phyloP scores from a whole-genome alignment of 1,284 basidiomycete genomes.

The Stygiomarasmius scandens region DNA sequence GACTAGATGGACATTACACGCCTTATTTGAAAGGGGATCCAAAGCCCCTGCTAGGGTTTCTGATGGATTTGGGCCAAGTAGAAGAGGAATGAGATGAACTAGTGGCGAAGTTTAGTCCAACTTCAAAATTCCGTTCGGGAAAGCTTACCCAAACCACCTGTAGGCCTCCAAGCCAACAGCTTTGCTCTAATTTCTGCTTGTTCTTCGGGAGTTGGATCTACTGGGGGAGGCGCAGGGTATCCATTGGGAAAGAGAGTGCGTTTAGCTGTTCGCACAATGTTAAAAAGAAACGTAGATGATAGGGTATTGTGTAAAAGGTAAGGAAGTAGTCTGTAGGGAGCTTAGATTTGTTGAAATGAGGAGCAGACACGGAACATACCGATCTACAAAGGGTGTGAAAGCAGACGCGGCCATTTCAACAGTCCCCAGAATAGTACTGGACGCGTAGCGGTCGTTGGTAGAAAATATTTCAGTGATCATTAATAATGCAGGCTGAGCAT shows the following conservation, averaged over 20 bases:
- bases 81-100: slow-evolving; percentile 42
- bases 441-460: slow-evolving; percentile 46
- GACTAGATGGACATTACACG: slow-evolving; percentile 70
- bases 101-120: background rate
- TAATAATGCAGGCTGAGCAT: slow-evolving; percentile 39
- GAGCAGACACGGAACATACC: slow-evolving; percentile 35
- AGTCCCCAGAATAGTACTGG: slow-evolving; percentile 42
- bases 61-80: slow-evolving; percentile 51
- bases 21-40: slow-evolving; percentile 56
- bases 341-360: background rate
- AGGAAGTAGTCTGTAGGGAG: slow-evolving; percentile 53
- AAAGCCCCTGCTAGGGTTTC: slow-evolving; percentile 52
- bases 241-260: slow-evolving; percentile 78
- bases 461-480: slow-evolving; percentile 55
- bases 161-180: slow-evolving; percentile 49
- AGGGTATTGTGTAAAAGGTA: slow-evolving; percentile 62
- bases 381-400: slow-evolving; percentile 54
- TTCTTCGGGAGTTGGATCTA: slow-evolving; percentile 72
- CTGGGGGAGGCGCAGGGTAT: slow-evolving; percentile 67
- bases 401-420: slow-evolving; percentile 38
- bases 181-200: slow-evolving; percentile 59
- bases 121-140: slow-evolving; percentile 4
- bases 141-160: slow-evolving; percentile 47
- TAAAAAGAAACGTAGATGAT: slow-evolving; percentile 51
- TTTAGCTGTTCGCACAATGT: slow-evolving; percentile 54